A percentile compares a stretch with the other conserved stretches of the same genome.
Conservation (phyloP, 2,329 filamentous ascomycete genomes). For the Epichloe glyceriae region DNA sequence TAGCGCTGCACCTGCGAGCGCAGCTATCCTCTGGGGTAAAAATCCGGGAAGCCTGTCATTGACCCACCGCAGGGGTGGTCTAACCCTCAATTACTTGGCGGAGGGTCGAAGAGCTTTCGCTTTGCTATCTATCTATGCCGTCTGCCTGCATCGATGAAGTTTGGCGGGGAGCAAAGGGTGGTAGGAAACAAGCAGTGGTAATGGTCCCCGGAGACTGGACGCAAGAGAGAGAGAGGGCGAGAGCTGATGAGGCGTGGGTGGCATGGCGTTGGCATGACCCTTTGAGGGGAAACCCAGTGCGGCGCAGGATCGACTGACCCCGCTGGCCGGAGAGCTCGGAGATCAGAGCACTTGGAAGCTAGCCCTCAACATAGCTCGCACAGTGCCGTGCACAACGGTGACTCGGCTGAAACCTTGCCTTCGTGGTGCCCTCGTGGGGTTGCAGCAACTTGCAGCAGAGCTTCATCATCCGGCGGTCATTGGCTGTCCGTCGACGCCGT, state of each 20-base stretch:
- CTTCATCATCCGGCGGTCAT: not conserved
- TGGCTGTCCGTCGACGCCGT: not conserved
- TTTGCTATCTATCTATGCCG: not conserved
- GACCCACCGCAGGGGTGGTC: conserved; percentile 7
- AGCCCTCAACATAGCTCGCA: not conserved
- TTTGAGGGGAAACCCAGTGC: not conserved
- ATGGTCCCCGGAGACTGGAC: not conserved
- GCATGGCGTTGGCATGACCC: conserved; percentile 1
- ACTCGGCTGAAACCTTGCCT: conserved; percentile 2
- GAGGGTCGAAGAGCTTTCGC: not conserved
- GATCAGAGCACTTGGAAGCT: no score
- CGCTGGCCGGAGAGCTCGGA: no score
- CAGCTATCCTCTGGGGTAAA: conserved; percentile 12
- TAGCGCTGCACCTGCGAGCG: conserved; percentile 7
- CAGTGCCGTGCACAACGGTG: not conserved
- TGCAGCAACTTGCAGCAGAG: not conserved
- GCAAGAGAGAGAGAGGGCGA: not conserved
- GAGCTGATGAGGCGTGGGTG: conserved; percentile 1
- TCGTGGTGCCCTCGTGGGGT: not conserved
- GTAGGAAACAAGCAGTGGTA: not conserved
- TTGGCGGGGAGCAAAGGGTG: not conserved
- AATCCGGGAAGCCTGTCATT: conserved; percentile 14
- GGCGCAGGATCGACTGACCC: not conserved
- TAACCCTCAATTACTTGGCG: not conserved
- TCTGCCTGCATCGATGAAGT: not conserved